Evolutionary conservation across 306 rosid species (phyloP).

Genomic region (Elaeagnus macrophylla): DNA sequence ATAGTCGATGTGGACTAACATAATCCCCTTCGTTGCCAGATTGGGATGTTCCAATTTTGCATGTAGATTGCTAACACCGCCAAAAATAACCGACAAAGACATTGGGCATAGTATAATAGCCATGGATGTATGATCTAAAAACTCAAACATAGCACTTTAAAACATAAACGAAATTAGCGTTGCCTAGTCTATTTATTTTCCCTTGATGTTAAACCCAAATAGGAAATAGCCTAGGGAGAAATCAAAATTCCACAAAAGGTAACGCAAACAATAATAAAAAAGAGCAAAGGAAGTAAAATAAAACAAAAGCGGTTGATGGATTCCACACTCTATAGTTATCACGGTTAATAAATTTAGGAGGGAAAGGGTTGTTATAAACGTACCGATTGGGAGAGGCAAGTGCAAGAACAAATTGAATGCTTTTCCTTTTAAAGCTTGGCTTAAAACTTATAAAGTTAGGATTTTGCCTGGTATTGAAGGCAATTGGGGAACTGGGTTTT

Average conservation of each 20-base stretch:
- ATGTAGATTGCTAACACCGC: background rate
- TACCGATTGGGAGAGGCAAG: constrained; percentile 43
- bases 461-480: constrained; percentile 6
- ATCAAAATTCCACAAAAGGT: no score
- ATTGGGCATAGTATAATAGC: background rate
- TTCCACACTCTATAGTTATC: background rate
- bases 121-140: background rate
- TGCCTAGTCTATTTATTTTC: background rate
- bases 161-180: background rate
- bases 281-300: no score
- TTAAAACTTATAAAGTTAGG: constrained; percentile 17
- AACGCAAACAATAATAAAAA: no score
- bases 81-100: no score
- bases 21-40: no score
- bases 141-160: background rate
- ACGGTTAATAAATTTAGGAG: background rate
- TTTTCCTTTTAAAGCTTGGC: constrained; percentile 14
- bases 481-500: constrained; percentile 18
- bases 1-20: no score
- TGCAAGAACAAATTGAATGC: constrained; percentile 26
- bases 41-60: no score
- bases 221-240: no score
- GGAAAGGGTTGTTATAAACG: constrained; percentile 12
- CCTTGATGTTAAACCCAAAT: no score
- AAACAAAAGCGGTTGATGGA: no score